Base-by-base conservation (phyloP, 2,329 filamentous ascomycete species). In the Arthrobotrys musiformis region DNA sequence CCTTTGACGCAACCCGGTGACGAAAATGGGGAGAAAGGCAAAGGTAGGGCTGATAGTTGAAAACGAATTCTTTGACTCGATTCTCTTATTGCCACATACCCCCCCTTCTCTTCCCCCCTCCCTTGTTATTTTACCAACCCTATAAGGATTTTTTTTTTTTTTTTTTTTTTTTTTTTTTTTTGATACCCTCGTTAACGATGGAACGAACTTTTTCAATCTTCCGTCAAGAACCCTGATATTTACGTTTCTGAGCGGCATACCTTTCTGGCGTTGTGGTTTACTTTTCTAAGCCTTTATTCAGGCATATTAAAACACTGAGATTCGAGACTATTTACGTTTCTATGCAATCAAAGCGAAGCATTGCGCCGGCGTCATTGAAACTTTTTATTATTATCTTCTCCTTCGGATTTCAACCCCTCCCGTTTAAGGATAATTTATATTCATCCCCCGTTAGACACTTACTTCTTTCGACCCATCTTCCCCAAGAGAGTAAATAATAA, bases 291-390 rank as follows among this genome's bases (percentile, higher is more conserved):
- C 5, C 58, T 11, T 28, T 30, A 19, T 19, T n/a, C n/a, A 42
- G 15, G n/a, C 11, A 15, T 28, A 5, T 17, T 40, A n/a, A 24
- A 15, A 9, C 4, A 35, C 19, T 4, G 19, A 11, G 54, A 7
- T 4, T 40, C 19, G 22, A n/a, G 13, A 40, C 33, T 5, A 42
- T 19, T 11, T 40, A 40, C n/a, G 4, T 4, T 40, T 33, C 4
- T 24, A 11, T 58, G n/a, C 28, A 40, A 40, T 2, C 33, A 2
- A 22, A 24, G 11, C 33, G n/a, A 58, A 58, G 54, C 58, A 62
- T 62, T 30, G 58, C 58, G 37, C 37, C 54, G 58, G 58, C 58
- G 58, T 62, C 37, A 50, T 52, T 50, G 42, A 50, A 64, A 50
- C 9, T 0, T 50, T 50, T n/a, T n/a, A n/a, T n/a, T n/a, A n/a